phyloP scores from a whole-genome alignment of 192 early-diverging fungal genomes.

The Cetraspora pellucida region DNA sequence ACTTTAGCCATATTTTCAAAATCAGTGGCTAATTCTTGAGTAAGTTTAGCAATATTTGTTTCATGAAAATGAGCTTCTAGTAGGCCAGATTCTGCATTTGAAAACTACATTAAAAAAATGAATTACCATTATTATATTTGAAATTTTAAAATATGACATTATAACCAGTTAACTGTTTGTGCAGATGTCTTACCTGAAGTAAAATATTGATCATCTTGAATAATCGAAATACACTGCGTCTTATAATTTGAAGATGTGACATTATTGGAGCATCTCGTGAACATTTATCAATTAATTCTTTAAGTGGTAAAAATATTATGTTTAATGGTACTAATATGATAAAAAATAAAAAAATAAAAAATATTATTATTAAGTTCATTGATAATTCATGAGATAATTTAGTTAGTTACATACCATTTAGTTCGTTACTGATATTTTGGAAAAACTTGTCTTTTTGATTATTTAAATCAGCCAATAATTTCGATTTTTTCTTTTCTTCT shows the following conservation, averaged over 20 bases:
- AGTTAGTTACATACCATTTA: neutral
- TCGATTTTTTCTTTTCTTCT: conserved; percentile 40
- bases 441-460: conserved; percentile 47
- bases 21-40: conserved; percentile 51
- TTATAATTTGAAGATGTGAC: conserved; percentile 45
- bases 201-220: conserved; percentile 60
- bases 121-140: no score
- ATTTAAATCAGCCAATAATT: conserved; percentile 44
- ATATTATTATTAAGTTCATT: neutral
- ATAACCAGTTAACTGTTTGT: no score
- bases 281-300: conserved; percentile 45
- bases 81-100: neutral
- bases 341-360: neutral
- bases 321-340: conserved; percentile 49
- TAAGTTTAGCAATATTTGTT: conserved; percentile 51
- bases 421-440: conserved; percentile 51
- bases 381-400: neutral
- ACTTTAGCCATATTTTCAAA: conserved; percentile 45
- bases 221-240: conserved; percentile 54
- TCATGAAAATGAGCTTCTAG: conserved; percentile 47
- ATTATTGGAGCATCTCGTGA: conserved; percentile 34
- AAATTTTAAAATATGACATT: neutral
- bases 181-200: conserved; percentile 44
- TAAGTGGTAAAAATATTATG: conserved; percentile 56
- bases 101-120: conserved; percentile 12